Conservation (phyloP, 2,329 filamentous ascomycete genomes). For the Ophiostoma quercus region DNA sequence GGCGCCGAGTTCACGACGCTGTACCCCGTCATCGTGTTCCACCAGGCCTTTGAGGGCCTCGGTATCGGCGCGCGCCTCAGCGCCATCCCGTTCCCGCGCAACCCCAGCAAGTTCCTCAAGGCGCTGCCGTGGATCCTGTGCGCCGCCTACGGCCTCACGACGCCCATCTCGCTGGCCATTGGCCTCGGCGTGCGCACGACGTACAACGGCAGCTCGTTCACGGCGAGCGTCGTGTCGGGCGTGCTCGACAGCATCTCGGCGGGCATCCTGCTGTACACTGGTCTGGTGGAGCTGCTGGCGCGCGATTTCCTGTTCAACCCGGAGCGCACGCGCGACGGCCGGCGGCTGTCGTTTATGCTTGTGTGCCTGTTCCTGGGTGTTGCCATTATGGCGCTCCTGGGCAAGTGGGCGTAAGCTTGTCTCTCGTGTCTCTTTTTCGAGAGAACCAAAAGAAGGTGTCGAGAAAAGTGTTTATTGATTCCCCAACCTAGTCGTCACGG, state of each 20-base stretch:
- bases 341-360: conserved; percentile 66
- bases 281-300: conserved; percentile 88
- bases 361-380: conserved; percentile 69
- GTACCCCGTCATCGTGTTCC: conserved; percentile 70
- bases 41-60: conserved; percentile 92
- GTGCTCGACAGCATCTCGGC: conserved; percentile 86
- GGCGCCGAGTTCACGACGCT: conserved; percentile 52
- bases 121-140: conserved; percentile 75
- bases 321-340: conserved; percentile 69
- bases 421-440: no score
- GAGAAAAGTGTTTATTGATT: neutral
- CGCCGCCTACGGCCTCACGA: conserved; percentile 68
- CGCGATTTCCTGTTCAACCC: conserved; percentile 96
- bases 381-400: conserved; percentile 72
- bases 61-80: conserved; percentile 82
- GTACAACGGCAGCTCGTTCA: conserved; percentile 49
- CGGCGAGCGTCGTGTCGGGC: conserved; percentile 72
- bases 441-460: neutral
- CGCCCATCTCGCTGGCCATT: conserved; percentile 77
- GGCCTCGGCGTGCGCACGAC: conserved; percentile 71
- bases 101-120: conserved; percentile 57
- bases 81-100: conserved; percentile 52
- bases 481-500: neutral
- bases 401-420: conserved; percentile 68
- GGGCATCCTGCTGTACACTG: conserved; percentile 90